Conservation (phyloP, 1,284 basidiomycete species). For the Trametes sp. region DNA sequence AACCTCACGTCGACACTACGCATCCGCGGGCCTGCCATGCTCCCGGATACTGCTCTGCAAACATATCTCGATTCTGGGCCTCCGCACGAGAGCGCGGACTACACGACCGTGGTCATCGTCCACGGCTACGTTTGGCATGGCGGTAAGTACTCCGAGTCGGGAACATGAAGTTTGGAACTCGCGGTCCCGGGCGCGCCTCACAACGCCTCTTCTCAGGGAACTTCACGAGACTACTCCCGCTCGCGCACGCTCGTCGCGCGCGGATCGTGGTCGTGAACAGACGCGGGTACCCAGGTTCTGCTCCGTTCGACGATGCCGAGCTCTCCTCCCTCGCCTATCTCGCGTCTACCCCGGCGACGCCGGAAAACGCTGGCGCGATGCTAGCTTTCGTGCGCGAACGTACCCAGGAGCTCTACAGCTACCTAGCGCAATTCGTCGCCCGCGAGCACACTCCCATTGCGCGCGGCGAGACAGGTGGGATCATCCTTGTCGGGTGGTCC, state of each 20-base stretch:
- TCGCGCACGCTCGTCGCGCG: not conserved
- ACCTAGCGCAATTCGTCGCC: slow-evolving; percentile 64
- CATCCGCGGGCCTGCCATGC: not conserved
- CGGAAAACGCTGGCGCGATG: not conserved
- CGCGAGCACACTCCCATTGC: slow-evolving; percentile 71
- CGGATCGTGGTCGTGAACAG: not conserved
- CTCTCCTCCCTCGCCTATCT: not conserved
- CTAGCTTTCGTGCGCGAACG: slow-evolving; percentile 8
- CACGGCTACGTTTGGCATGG: not conserved
- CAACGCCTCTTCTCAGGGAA: not conserved
- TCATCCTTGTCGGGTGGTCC: slow-evolving; percentile 39
- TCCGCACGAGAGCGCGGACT: not conserved
- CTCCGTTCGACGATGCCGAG: not conserved
- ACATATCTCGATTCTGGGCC: not conserved
- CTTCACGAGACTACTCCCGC: not conserved
- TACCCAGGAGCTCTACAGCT: slow-evolving; percentile 44
- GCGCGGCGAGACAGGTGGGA: slow-evolving; percentile 55
- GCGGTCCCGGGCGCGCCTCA: not conserved
- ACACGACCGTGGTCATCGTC: not conserved
- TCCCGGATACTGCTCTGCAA: not conserved
- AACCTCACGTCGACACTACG: no score
- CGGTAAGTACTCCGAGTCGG: not conserved
- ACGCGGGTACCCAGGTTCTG: not conserved
- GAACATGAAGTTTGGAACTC: no score
- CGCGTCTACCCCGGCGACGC: no score